These are phyloP conservation scores for Trypanosoma boissoni DNA, from an alignment of 208 protist species.

Conservation along the genomic window DNA sequence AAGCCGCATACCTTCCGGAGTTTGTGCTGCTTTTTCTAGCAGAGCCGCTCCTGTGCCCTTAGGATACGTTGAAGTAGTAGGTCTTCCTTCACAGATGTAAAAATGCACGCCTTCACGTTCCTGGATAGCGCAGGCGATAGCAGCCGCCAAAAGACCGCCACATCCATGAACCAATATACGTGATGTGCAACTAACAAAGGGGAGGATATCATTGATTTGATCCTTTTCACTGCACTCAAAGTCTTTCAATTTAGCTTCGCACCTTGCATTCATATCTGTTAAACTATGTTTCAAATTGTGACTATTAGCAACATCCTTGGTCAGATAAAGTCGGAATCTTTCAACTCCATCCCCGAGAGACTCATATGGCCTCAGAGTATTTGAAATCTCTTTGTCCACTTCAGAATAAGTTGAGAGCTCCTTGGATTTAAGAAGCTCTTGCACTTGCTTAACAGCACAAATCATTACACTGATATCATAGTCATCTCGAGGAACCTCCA, in stretches of 20 bases:
- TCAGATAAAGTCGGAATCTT: constrained; percentile 62
- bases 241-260: constrained; percentile 47
- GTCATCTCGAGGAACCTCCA: constrained; percentile 78
- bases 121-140: constrained; percentile 77
- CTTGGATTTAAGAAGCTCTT: constrained; percentile 43
- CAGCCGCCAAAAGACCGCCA: constrained; percentile 65
- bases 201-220: constrained; percentile 82
- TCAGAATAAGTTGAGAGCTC: constrained; percentile 80
- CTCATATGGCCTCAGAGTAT: constrained; percentile 65
- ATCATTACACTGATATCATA: constrained; percentile 80
- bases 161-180: constrained; percentile 82
- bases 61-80: constrained; percentile 42
- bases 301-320: constrained; percentile 53
- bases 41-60: constrained; percentile 53
- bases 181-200: constrained; percentile 75
- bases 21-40: constrained; percentile 45
- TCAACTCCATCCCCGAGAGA: constrained; percentile 78
- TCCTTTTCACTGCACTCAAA: constrained; percentile 76
- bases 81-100: constrained; percentile 77
- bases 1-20: constrained; percentile 55
- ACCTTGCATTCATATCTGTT: constrained; percentile 64
- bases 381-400: constrained; percentile 67
- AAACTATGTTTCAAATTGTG: constrained; percentile 50
- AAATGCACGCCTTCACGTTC: constrained; percentile 82
- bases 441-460: constrained; percentile 62